Evolutionary conservation across 176 grass and related monocot genomes (phyloP).

Genomic region (Coix lacrymajobi): DNA sequence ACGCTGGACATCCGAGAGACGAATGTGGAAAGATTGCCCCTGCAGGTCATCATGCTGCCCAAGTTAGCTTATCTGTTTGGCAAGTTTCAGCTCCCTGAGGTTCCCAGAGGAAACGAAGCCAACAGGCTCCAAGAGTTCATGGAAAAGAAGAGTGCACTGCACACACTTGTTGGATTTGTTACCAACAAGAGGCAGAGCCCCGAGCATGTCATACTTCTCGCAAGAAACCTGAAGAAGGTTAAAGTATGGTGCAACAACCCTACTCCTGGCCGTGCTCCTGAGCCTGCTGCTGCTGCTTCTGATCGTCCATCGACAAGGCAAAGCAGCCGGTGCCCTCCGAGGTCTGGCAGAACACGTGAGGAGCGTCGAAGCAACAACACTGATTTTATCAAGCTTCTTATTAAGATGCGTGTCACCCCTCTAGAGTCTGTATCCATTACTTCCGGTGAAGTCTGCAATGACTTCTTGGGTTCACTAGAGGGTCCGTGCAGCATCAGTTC

Average conservation of each 20-base stretch:
- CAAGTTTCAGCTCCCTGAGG: background rate
- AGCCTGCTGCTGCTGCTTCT: background rate
- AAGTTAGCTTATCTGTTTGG: conserved; percentile 19
- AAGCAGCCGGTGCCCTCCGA: background rate
- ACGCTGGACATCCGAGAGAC: background rate
- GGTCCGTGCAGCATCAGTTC: background rate
- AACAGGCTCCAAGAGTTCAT: background rate
- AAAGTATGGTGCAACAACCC: conserved; percentile 11
- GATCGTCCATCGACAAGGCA: background rate
- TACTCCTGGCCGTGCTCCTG: background rate
- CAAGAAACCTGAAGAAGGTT: conserved; percentile 19
- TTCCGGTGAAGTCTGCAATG: background rate
- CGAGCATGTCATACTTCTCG: conserved; percentile 2
- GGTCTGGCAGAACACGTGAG: background rate
- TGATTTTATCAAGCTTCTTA: background rate
- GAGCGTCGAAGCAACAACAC: background rate
- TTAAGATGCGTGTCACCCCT: background rate
- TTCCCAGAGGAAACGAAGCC: background rate
- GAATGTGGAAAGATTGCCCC: background rate
- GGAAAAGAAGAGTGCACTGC: background rate
- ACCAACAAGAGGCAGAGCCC: background rate
- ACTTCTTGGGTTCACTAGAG: background rate
- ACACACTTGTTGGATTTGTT: conserved; percentile 7
- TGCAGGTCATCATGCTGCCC: background rate
- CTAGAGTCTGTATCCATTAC: conserved; percentile 8